Evolutionary conservation across 768 basidiomycete species (phyloP).

Genomic region (Mycena venus): DNA sequence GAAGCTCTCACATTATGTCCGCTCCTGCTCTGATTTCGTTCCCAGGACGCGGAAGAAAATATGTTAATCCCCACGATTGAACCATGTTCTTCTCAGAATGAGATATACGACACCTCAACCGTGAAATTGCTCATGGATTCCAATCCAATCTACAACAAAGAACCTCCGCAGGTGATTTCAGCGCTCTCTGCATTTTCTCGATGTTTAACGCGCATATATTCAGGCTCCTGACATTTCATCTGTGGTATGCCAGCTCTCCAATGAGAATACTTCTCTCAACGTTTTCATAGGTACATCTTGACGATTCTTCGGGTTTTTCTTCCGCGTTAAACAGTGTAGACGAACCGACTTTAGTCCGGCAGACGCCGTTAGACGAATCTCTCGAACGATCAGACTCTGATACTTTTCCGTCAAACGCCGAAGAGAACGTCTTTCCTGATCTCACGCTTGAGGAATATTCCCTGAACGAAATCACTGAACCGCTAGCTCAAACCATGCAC

Average conservation of each 20-base stretch:
- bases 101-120: neutral
- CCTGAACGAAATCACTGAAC: neutral
- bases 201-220: slow-evolving; percentile 3
- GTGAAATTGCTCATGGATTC: neutral
- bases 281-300: neutral
- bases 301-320: neutral
- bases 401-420: neutral
- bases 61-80: neutral
- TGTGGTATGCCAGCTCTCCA: too few species aligned
- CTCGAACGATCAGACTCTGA: neutral
- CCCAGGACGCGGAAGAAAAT: slow-evolving; percentile 8
- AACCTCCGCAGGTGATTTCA: neutral
- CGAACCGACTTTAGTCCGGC: neutral
- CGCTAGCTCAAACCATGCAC: neutral
- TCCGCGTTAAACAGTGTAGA: neutral
- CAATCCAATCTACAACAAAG: neutral
- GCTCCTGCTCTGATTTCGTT: neutral
- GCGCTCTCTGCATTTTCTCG: too few species aligned
- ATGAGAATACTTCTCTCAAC: neutral
- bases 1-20: neutral
- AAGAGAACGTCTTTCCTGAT: neutral
- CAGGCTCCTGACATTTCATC: slow-evolving; percentile 2
- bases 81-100: neutral
- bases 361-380: neutral
- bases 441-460: neutral